These are phyloP conservation scores for Leccinum pallidistipes DNA, from an alignment of 1,284 basidiomycete genomes.

Conservation along the genomic window DNA sequence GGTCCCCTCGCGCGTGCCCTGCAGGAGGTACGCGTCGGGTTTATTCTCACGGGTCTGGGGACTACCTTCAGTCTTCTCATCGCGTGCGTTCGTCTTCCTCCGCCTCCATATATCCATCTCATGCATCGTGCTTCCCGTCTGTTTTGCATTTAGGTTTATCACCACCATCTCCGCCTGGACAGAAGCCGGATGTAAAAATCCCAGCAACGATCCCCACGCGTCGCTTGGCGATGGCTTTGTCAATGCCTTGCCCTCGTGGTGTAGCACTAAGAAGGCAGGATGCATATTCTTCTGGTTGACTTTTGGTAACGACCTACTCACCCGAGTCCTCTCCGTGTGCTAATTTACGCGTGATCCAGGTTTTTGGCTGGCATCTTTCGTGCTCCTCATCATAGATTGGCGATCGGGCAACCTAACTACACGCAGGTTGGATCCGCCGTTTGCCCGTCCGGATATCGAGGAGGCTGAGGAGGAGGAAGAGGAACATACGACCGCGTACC, in stretches of 20 bases:
- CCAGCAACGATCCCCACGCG: conserved; percentile 70
- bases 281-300: conserved; percentile 87
- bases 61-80: conserved; percentile 67
- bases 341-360: conserved; percentile 37
- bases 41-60: conserved; percentile 76
- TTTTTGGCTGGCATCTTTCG: conserved; percentile 66
- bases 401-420: conserved; percentile 57
- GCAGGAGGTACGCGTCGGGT: conserved; percentile 75
- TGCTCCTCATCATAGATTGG: conserved; percentile 69
- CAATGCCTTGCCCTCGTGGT: conserved; percentile 74
- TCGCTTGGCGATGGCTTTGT: conserved; percentile 70
- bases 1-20: conserved; percentile 75
- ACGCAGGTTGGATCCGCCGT: conserved; percentile 68
- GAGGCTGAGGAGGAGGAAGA: conserved; percentile 42
- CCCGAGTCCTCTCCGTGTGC: background rate
- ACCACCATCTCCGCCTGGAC: conserved; percentile 77
- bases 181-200: conserved; percentile 81
- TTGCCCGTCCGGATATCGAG: conserved; percentile 53
- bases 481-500: conserved; percentile 42
- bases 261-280: conserved; percentile 86
- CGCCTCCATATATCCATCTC: conserved; percentile 9
- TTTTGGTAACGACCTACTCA: conserved; percentile 47
- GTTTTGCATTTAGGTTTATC: conserved; percentile 53
- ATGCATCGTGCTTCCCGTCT: background rate
- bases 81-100: conserved; percentile 51